phyloP scores from a whole-genome alignment of 2,329 filamentous ascomycete genomes.

The Alternaria infectoria region DNA sequence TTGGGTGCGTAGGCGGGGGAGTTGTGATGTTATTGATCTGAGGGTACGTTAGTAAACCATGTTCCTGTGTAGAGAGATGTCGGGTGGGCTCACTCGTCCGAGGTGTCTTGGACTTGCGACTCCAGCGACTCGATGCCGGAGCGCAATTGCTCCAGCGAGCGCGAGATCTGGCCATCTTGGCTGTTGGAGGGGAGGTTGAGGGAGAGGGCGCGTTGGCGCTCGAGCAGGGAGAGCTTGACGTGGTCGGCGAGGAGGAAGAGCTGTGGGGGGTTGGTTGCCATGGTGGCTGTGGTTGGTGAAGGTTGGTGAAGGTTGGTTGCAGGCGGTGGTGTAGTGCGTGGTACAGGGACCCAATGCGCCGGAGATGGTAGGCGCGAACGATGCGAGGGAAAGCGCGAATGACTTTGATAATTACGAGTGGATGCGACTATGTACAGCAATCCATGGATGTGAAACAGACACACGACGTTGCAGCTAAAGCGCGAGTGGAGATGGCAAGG shows the following conservation, averaged over 20 bases:
- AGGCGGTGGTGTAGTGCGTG: background rate
- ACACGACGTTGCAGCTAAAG: conserved; percentile 1
- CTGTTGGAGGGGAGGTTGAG: conserved; percentile 78
- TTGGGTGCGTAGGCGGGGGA: conserved; percentile 73
- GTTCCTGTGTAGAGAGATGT: background rate
- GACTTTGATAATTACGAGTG: background rate
- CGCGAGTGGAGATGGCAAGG: conserved; percentile 11
- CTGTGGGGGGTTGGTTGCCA: conserved; percentile 66
- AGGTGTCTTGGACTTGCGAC: conserved; percentile 64
- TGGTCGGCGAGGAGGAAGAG: conserved; percentile 94
- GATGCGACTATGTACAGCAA: background rate
- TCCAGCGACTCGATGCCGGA: conserved; percentile 77
- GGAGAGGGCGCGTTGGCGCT: conserved; percentile 84
- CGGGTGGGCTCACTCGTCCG: conserved; percentile 58
- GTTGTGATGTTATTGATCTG: conserved; percentile 59
- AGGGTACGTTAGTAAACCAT: background rate
- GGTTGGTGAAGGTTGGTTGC: conserved; percentile 9
- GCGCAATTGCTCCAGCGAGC: conserved; percentile 84
- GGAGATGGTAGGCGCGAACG: conserved; percentile 9
- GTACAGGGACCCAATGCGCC: background rate
- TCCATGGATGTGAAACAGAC: background rate
- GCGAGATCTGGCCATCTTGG: conserved; percentile 87
- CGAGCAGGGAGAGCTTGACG: conserved; percentile 92
- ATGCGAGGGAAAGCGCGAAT: background rate
- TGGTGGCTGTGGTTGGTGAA: conserved; percentile 21